Conservation (phyloP, 1,284 basidiomycete species). For the Schizophyllum commune region DNA sequence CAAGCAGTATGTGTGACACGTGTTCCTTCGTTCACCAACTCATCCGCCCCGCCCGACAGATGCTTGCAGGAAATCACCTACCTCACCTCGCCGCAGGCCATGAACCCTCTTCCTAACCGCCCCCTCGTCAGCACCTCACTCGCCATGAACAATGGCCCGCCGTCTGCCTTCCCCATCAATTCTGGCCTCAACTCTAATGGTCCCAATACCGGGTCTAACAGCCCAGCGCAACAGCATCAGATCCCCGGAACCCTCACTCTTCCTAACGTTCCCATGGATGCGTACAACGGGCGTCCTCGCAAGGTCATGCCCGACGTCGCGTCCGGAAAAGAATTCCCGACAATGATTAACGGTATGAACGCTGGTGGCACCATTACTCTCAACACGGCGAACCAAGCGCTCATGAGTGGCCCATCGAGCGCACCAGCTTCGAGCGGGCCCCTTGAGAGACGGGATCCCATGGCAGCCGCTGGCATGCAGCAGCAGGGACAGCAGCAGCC, state of each 20-base stretch:
- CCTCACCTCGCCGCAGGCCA: conserved; percentile 90
- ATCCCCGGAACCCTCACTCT: conserved; percentile 25
- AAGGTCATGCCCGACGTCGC: conserved; percentile 62
- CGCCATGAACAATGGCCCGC: conserved; percentile 28
- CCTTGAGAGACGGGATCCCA: conserved; percentile 44
- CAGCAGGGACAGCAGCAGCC: conserved; percentile 21
- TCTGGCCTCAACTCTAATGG: not conserved
- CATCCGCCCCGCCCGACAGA: conserved; percentile 29
- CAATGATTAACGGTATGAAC: conserved; percentile 41
- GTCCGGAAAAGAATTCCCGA: conserved; percentile 59
- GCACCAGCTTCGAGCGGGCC: conserved; percentile 35
- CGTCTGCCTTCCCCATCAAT: not conserved
- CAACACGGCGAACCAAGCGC: conserved; percentile 23
- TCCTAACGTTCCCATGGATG: conserved; percentile 54
- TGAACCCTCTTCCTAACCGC: conserved; percentile 91
- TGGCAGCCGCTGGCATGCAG: conserved; percentile 33
- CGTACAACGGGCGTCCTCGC: conserved; percentile 68
- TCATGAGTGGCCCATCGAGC: conserved; percentile 42
- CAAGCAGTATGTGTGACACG: conserved; percentile 68
- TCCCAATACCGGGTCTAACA: not conserved
- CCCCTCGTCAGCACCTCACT: conserved; percentile 62
- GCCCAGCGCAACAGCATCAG: not conserved
- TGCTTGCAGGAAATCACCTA: conserved; percentile 98
- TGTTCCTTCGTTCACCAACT: conserved; percentile 6
- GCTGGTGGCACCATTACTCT: not conserved